Base-by-base conservation (phyloP, 108 stramenopile species). In the Mediolabrus comicus region DNA sequence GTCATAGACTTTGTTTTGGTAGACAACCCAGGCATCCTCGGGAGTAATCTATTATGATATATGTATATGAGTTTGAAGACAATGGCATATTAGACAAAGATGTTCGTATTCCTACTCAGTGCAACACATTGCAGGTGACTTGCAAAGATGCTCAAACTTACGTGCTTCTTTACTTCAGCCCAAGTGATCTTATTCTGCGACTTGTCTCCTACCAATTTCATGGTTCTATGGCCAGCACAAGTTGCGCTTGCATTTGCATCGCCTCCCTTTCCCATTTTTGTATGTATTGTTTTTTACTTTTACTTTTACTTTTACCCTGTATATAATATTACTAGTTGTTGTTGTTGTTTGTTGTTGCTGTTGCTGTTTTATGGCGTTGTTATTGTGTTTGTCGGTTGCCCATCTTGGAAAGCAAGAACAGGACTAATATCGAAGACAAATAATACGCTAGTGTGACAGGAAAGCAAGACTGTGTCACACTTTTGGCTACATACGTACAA, bases 1-100 rank as follows among this genome's bases (percentile, higher is more conserved):
- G 57, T 99, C 97, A 68, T 97, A 98, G 24, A 99, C 97, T 70
- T 97, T 95, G 85, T 97, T 93, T 55, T 84, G 71, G 84, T 94
- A 81, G 14, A 97, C 90, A 22, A 98, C 76, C 97, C 97, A 98
- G 5, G 96, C 97, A 82, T 98, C 95, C 5, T 90, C 81, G 17
- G 95, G 95, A 34, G 93, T 89, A 51, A 77, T 77, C 76, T 77
- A 33, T 27, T 17, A 33, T n/a, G 31, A 17, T 14, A 28, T 4
- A 0, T 14, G 11, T 14, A 41, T 41, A 41, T 41, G 39, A 29
- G 41, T 46, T 5, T 14, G 43, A 6, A 7, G 19, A 19, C 43
- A 26, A 27, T 51, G n/a, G 25, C 9, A 5, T 22, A 12, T 9
- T 13, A 30, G 2, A 32, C 17, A 13, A 7, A 28, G 13, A 25